Evolutionary conservation across 352 stramenopile species (phyloP), one percentile per base, ranked within the genome.

Genomic region (Bremia lactucae): DNA sequence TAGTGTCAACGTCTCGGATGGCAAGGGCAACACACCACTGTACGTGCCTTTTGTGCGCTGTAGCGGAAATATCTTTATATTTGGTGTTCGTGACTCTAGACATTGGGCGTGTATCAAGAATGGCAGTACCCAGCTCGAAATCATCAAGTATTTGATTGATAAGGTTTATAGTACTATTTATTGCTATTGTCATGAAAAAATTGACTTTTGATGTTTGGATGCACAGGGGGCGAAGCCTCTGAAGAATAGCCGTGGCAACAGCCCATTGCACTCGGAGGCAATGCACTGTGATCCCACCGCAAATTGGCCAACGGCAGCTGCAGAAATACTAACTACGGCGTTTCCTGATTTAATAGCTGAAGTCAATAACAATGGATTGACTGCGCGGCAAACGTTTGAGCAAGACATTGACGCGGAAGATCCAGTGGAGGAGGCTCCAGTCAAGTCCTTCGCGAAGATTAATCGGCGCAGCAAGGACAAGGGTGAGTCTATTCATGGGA

Each of bases 21-120:
- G 29, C 38, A 86, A 86, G 49, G 76, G 76, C 14, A 86, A 88
- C 48, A 70, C 72, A 0, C 51, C 76, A 43, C 36, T 88, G 76
- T 86, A 64, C 25, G 64, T 22, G 18, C 24, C n/a, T 38, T 0
- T 31, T 39, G 11, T 26, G 6, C 24, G 11, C 24, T 29, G 11
- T 0, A 10, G 20, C 10, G 13, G 36, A n/a, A 19, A 26, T 31
- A 1, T 33, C 19, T 4, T 60, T 43, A 44, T 4, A 13, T 24
- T 4, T 39, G 29, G 14, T 39, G 26, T 38, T 31, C 34, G 6
- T 50, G 7, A 7, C 26, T 48, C 0, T 31, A 88, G 76, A 2
- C 76, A 88, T 41, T 88, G 76, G 76, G 72, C 61, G 11, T 80
- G 58, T 55, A 86, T 86, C 36, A 65, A 64, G 45, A 83, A 70